Base-by-base conservation (phyloP, 371 early-diverging fungal species). In the Mucor racemosus region DNA sequence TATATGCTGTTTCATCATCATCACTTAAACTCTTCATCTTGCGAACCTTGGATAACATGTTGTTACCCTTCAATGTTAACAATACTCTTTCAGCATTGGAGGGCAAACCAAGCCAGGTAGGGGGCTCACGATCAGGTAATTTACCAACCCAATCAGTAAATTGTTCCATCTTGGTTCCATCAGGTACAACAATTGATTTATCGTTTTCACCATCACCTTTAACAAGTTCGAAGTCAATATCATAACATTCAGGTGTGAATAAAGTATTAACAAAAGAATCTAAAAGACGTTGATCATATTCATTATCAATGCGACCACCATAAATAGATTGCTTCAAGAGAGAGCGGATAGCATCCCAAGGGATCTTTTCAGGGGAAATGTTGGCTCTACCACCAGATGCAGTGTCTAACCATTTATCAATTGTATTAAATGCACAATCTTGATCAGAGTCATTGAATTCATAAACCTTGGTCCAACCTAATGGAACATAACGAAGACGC, bases 361-460 rank as follows among this genome's bases (percentile, higher is more conserved):
- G 99, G 68, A 99, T 98, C 68, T 92, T 90, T 58, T 93, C 94
- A 1, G 99, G 98, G 0, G 95, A 86, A 38, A 98, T 88, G 72
- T 98, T 98, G 39, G 93, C 82, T 41, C 95, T 78, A 17, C 97
- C 96, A 10, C 86, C 77, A 4, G 94, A 93, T 0, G 87, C 94
- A 17, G 78, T 76, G 42, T 91, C 96, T 7, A 98, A 69, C 99
- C 99, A 99, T 60, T 82, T 80, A 74, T 99, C 97, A 56, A 98
- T 88, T 0, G 95, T 95, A 40, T 84, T 86, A 33, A 97, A 73
- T 0, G 96, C 97, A 75, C 94, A 94, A 39, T 94, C 95, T 76
- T 93, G 91, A 79, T 99, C 99, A 2, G 98, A 92, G 64, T 99
- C 99, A 74, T 95, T 97, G 77, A 99, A 99, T 72, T 98, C 99